A percentile compares a stretch with the other conserved stretches of the same genome.
phyloP scores from a whole-genome alignment of 805 yeast genomes.

The Yamadazyma insecticola region DNA sequence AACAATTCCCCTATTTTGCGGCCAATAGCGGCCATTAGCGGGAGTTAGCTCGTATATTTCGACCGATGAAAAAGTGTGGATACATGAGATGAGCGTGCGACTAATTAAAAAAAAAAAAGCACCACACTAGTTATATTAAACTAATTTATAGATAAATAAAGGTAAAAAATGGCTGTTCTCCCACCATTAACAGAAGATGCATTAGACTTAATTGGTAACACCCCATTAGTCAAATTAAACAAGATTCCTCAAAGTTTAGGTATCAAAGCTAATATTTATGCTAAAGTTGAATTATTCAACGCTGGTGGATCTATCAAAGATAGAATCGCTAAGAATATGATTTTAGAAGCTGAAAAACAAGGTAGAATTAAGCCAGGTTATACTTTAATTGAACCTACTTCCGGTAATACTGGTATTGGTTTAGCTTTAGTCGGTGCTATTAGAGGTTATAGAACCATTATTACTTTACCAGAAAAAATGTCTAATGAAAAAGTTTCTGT shows the following conservation, averaged over 20 bases:
- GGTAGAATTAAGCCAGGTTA: conserved; percentile 83
- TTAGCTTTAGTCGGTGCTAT: conserved; percentile 84
- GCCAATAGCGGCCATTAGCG: too few relatives aligned
- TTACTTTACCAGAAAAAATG: conserved; percentile 89
- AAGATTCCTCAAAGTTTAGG: conserved; percentile 73
- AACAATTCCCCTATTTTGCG: too few relatives aligned
- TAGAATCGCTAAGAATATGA: conserved; percentile 83
- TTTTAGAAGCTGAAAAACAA: conserved; percentile 73
- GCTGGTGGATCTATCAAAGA: conserved; percentile 91
- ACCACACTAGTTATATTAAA: too few relatives aligned
- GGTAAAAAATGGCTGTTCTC: conserved; percentile 10
- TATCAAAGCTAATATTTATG: conserved; percentile 65
- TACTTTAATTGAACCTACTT: conserved; percentile 83
- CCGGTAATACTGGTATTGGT: conserved; percentile 91
- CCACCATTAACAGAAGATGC: conserved; percentile 49
- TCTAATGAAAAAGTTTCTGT: conserved; percentile 87
- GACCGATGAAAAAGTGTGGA: too few relatives aligned
- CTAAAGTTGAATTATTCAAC: conserved; percentile 78
- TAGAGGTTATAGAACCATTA: conserved; percentile 79
- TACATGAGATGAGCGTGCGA: too few relatives aligned
- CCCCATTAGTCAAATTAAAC: conserved; percentile 73
- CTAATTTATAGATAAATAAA: too few relatives aligned
- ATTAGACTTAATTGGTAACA: conserved; percentile 77
- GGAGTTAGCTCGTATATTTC: too few relatives aligned
- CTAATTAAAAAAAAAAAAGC: too few relatives aligned